Percentiles rank a stretch among this genome's conserved stretches.
phyloP scores from a whole-genome alignment of 2,329 filamentous ascomycete genomes.

The Tolypocladium tropicale region DNA sequence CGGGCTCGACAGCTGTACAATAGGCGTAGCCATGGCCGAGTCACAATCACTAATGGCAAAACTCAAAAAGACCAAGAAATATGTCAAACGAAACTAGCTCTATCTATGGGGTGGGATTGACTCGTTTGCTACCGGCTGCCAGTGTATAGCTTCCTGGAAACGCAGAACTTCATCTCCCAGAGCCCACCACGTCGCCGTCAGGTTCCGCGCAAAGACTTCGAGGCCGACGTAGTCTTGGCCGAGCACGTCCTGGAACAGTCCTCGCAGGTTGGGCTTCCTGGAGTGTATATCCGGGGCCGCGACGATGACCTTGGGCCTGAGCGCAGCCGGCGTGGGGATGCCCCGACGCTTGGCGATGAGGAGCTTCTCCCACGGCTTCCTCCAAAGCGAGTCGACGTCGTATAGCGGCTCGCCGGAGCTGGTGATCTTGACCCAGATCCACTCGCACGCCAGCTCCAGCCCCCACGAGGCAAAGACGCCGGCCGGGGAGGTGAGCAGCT shows the following conservation, averaged over 20 bases:
- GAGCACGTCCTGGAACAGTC: constrained; percentile 47
- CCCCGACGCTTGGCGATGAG: constrained; percentile 45
- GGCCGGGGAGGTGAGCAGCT: constrained; percentile 37
- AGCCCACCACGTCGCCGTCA: constrained; percentile 67
- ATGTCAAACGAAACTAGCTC: constrained; percentile 4
- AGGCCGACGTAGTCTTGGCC: constrained; percentile 43
- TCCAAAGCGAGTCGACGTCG: constrained; percentile 48
- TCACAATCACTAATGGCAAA: constrained; percentile 8
- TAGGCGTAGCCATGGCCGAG: constrained; percentile 17
- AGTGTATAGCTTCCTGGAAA: constrained; percentile 52
- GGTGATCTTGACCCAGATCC: constrained; percentile 73
- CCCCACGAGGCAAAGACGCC: constrained; percentile 60
- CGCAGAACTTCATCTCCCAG: constrained; percentile 68
- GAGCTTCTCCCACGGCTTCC: constrained; percentile 69
- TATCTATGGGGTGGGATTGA: constrained; percentile 8
- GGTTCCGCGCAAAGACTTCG: constrained; percentile 68
- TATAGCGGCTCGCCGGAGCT: constrained; percentile 53
- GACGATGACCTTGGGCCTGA: constrained; percentile 45
- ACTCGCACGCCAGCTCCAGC: constrained; percentile 55
- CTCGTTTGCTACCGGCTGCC: constrained; percentile 18
- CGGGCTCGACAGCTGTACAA: constrained; percentile 19
- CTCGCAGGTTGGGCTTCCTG: constrained; percentile 62
- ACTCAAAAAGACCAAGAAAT: constrained; percentile 10
- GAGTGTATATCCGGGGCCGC: constrained; percentile 70
- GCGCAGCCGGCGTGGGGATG: constrained; percentile 10